Base-by-base conservation (phyloP, 1,284 basidiomycete genomes). In the Serendipita sp. region DNA sequence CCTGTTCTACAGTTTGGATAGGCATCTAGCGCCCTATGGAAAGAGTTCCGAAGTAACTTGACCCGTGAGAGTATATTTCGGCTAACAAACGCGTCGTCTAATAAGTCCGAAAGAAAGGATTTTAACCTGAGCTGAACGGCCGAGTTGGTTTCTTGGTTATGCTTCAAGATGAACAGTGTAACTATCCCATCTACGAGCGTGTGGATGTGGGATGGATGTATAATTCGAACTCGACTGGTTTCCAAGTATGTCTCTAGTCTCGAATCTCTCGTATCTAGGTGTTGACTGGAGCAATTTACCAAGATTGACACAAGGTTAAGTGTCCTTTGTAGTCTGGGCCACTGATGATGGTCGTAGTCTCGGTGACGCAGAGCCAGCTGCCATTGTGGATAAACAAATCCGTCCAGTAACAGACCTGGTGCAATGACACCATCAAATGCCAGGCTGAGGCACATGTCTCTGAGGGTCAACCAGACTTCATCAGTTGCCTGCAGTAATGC, bases 361-460 rank as follows among this genome's bases (percentile, higher is more conserved):
- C 68, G 22, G 73, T 68, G 4, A 70, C 70, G 12, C 81, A 79
- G 12, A 76, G 79, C 38, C 13, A 77, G 73, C 60, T 77, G 74
- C 88, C 88, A 91, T 2, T 82, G 80, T 17, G 85, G 85, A 70
- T 87, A 90, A 13, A 89, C 79, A 15, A 91, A 71, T 22, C 87
- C 86, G 63, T 78, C 75, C 42, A 91, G 73, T 41, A 91, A 78
- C 0, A 85, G 87, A 1, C 85, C 85, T 3, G 84, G 82, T 61
- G 80, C 78, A 30, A 91, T 72, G 2, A 85, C 82, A 26, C 84
- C 85, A 63, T 81, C 80, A 26, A 84, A 78, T n/a, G 78, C 78
- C 26, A 90, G 75, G 69, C 83, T 80, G 1, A 88, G 70, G 1
- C 89, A 74, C 1, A 88, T 79, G 3, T 80, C 74, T 2, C 75